Percentiles rank a stretch among this genome's conserved stretches.
phyloP scores from a whole-genome alignment of 176 grass and related monocot genomes.

The Oryza officinalis region DNA sequence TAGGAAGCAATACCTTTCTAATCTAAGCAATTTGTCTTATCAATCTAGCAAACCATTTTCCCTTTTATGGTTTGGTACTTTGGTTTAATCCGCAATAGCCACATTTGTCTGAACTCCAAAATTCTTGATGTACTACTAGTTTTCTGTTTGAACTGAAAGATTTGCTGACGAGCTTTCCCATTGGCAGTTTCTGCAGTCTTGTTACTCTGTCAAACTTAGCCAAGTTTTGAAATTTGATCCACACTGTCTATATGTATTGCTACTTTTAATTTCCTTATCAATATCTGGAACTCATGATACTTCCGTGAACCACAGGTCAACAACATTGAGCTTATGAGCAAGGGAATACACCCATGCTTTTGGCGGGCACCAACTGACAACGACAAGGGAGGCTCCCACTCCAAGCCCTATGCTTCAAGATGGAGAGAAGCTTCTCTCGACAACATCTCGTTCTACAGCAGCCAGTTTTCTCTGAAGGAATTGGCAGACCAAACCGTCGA shows the following conservation, averaged over 20 bases:
- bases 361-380: conserved; percentile 93
- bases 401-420: conserved; percentile 54
- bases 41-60: neutral
- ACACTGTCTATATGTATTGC: neutral
- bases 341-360: conserved; percentile 83
- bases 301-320: conserved; percentile 52
- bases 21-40: neutral
- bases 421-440: conserved; percentile 73
- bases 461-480: conserved; percentile 63
- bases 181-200: neutral
- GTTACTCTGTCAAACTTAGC: neutral
- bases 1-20: neutral
- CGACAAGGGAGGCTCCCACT: conserved; percentile 68
- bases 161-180: neutral
- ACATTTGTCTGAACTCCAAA: neutral
- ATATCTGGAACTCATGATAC: neutral
- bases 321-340: conserved; percentile 50
- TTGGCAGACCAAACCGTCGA: conserved; percentile 46
- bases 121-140: neutral
- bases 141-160: neutral
- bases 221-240: neutral
- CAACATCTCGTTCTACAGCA: conserved; percentile 50
- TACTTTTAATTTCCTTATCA: neutral
- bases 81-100: neutral
- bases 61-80: neutral